Percentiles rank a stretch among this genome's conserved stretches.
These are phyloP conservation scores for Lentinula boryana DNA, from an alignment of 768 basidiomycete species.

Conservation along the genomic window DNA sequence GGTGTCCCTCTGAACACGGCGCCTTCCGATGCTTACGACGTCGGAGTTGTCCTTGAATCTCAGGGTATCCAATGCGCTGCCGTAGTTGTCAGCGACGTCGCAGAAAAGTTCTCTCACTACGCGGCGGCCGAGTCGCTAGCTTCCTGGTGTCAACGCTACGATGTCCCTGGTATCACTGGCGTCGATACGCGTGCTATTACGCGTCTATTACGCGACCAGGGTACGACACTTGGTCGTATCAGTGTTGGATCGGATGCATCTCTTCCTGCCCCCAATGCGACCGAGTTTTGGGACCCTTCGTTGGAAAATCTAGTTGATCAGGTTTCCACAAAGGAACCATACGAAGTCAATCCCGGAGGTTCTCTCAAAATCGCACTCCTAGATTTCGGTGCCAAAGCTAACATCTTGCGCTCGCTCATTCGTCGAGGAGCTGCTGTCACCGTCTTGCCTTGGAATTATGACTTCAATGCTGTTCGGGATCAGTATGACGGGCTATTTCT, in stretches of 20 bases:
- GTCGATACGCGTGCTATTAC: conserved; percentile 98
- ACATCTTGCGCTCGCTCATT: conserved; percentile 90
- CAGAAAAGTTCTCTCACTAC: conserved; percentile 93
- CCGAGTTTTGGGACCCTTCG: conserved; percentile 93
- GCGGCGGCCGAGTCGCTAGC: conserved; percentile 88
- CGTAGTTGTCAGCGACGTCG: conserved; percentile 90
- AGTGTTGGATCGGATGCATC: conserved; percentile 73
- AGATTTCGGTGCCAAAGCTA: conserved; percentile 97
- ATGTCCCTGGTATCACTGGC: conserved; percentile 91
- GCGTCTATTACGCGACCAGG: conserved; percentile 87
- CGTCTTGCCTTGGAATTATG: conserved; percentile 95
- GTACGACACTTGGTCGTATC: conserved; percentile 90
- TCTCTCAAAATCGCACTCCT: conserved; percentile 91
- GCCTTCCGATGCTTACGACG: conserved; percentile 66
- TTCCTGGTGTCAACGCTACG: conserved; percentile 87
- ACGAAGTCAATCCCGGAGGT: conserved; percentile 80
- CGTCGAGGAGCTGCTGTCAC: conserved; percentile 89
- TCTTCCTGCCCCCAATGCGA: conserved; percentile 46
- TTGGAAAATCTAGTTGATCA: conserved; percentile 91
- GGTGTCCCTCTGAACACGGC: conserved; percentile 84
- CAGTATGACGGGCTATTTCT: conserved; percentile 93
- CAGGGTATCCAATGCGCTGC: conserved; percentile 86
- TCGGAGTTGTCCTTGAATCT: conserved; percentile 88
- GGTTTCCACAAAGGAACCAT: conserved; percentile 80
- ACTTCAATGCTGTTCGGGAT: conserved; percentile 90